phyloP scores from a whole-genome alignment of 306 rosid species.

The Vigna hirtella region DNA sequence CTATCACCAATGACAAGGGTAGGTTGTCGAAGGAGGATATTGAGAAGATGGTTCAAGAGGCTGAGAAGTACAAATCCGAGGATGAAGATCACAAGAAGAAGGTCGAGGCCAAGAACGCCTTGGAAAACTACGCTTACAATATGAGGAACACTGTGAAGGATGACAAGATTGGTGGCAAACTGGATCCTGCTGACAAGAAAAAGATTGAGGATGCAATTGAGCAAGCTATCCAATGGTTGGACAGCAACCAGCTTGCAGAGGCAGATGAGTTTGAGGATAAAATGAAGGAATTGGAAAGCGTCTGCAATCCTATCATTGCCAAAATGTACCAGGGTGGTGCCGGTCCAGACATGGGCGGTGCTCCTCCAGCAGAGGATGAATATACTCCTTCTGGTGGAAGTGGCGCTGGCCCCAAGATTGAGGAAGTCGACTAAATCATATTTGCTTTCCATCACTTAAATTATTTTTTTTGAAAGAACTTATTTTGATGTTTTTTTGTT shows the following conservation, averaged over 20 bases:
- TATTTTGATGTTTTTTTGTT: background rate
- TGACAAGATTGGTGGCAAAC: conserved; percentile 17
- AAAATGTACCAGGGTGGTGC: conserved; percentile 28
- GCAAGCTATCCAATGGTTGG: conserved; percentile 6
- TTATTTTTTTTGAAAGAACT: background rate
- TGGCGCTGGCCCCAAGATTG: conserved; percentile 26
- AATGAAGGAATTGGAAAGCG: conserved; percentile 36
- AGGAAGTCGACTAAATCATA: conserved; percentile 10
- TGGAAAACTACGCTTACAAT: conserved; percentile 25
- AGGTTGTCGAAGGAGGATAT: conserved; percentile 24
- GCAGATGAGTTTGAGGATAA: conserved; percentile 28
- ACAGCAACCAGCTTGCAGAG: conserved; percentile 29
- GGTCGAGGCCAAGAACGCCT: conserved; percentile 26
- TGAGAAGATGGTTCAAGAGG: conserved; percentile 33
- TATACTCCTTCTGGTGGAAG: conserved; percentile 26
- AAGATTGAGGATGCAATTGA: conserved; percentile 19
- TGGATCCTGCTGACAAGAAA: conserved; percentile 14
- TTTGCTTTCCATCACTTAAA: background rate
- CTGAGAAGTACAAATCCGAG: conserved; percentile 28
- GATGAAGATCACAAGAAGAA: conserved; percentile 29
- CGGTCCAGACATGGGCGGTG: conserved; percentile 11
- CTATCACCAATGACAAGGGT: conserved; percentile 29
- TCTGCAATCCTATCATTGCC: conserved; percentile 28
- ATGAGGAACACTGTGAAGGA: conserved; percentile 31
- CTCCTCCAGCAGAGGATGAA: background rate